phyloP scores from a whole-genome alignment of 1,139 yeast genomes.

The Suhomyces bokatorum region DNA sequence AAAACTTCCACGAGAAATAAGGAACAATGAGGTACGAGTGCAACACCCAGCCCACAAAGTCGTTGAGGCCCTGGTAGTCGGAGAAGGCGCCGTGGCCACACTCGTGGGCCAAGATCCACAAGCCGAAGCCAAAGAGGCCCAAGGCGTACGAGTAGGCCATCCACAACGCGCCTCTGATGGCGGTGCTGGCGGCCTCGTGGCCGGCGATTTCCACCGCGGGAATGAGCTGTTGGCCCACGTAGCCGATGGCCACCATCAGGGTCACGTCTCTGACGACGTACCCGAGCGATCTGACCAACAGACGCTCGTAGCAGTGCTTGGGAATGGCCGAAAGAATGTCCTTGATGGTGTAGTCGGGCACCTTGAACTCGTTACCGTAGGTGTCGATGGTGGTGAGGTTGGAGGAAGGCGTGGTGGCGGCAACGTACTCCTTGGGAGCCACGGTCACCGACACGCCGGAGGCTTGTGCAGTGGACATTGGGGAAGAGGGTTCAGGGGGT shows the following conservation, averaged over 20 bases:
- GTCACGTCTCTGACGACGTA: constrained; percentile 61
- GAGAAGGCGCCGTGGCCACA: constrained; percentile 68
- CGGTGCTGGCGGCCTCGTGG: constrained; percentile 33
- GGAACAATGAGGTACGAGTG: constrained; percentile 61
- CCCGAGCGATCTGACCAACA: constrained; percentile 47
- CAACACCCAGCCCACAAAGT: constrained; percentile 58
- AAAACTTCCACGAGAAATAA: constrained; percentile 61
- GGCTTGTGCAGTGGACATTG: constrained; percentile 12
- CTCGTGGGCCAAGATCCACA: constrained; percentile 67
- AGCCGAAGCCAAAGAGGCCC: constrained; percentile 53
- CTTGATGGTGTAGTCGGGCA: constrained; percentile 63
- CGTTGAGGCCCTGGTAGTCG: constrained; percentile 56
- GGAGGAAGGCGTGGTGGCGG: constrained; percentile 19
- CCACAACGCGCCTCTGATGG: constrained; percentile 60
- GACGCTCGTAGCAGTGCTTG: constrained; percentile 59
- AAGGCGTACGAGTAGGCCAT: constrained; percentile 42
- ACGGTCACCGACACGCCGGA: constrained; percentile 10
- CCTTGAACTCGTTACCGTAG: constrained; percentile 56
- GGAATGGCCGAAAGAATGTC: constrained; percentile 63
- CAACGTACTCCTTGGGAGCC: constrained; percentile 27
- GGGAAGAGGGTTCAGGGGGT: neutral
- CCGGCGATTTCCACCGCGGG: constrained; percentile 41
- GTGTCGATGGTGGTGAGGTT: constrained; percentile 50
- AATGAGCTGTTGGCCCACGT: constrained; percentile 48
- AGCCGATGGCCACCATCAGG: constrained; percentile 44